Evolutionary conservation across 1,284 basidiomycete genomes (phyloP).

Genomic region (Heterobasidion occidentale): DNA sequence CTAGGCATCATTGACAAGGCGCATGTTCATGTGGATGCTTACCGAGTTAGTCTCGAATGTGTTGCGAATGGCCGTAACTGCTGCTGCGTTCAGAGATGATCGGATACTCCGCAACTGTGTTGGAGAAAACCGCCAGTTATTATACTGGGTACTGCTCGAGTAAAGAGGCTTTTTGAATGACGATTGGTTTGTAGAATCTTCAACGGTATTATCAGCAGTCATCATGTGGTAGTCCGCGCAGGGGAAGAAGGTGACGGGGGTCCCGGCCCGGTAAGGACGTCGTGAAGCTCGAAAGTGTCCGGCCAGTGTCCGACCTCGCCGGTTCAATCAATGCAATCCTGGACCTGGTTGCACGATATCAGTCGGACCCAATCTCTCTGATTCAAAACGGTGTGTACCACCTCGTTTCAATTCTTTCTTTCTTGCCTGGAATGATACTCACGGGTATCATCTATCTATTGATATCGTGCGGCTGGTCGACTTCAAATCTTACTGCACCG

Average conservation of each 20-base stretch:
- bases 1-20: conserved; percentile 2
- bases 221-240: not conserved
- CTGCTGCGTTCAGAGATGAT: conserved; percentile 59
- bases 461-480: too few relatives aligned
- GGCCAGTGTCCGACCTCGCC: too few relatives aligned
- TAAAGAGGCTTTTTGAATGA: conserved; percentile 39
- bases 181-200: not conserved
- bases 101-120: conserved; percentile 56
- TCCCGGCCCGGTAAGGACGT: too few relatives aligned
- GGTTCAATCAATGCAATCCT: too few relatives aligned
- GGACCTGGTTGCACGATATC: too few relatives aligned
- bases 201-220: not conserved
- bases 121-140: conserved; percentile 81
- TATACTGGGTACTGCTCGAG: conserved; percentile 80
- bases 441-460: too few relatives aligned
- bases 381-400: too few relatives aligned
- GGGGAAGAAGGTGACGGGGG: too few relatives aligned
- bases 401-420: too few relatives aligned
- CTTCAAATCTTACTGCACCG: not conserved
- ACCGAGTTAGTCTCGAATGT: conserved; percentile 82
- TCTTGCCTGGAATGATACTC: too few relatives aligned
- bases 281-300: too few relatives aligned
- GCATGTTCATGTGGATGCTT: conserved; percentile 16
- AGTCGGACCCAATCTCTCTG: too few relatives aligned
- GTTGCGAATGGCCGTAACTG: conserved; percentile 65